Base-by-base conservation (phyloP, 108 stramenopile species). In the Mediolabrus comicus region DNA sequence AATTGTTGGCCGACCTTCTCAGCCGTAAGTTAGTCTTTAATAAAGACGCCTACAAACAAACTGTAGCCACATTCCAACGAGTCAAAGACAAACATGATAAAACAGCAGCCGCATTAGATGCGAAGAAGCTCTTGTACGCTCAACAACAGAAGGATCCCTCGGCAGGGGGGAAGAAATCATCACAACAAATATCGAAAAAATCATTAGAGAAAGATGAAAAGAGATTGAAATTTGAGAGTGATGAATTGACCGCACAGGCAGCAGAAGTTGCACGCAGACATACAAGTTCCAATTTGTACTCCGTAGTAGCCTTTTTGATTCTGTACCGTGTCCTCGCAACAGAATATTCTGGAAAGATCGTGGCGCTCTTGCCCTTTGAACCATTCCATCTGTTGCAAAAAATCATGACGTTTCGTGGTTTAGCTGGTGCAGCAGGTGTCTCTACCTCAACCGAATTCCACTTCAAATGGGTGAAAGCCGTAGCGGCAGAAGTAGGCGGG, bases 291-390 rank as follows among this genome's bases (percentile, higher is more conserved):
- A 71, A 62, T 26, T 62, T 91, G 38, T 72, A 65, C 13, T 62
- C 73, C 9, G 84, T 86, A 24, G 39, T 91, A 4, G 80, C 82
- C 32, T 94, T 91, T 65, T 54, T 94, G n/a, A 24, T 94, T 1
- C 65, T 94, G 64, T 81, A 86, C 43, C 73, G 86, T 52, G 83
- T 94, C 12, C 61, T 94, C 62, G 80, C 85, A 43, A 76, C 83
- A 9, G 90, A 94, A 53, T 79, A 91, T 65, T 62, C 79, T 13
- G 90, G 90, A 16, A 83, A 84, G 16, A 75, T 86, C 26, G 72
- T 87, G 60, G 92, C 83, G 41, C 51, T 94, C 7, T 62, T 94
- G 27, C 92, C 92, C 19, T 94, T 91, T 77, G 58, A 74, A 12
- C 92, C 92, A 3, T 87, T 75, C 53, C 28, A 51, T n/a, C 53